Conservation (phyloP, 2,329 filamentous ascomycete genomes). For the Fusarium abutilonis region DNA sequence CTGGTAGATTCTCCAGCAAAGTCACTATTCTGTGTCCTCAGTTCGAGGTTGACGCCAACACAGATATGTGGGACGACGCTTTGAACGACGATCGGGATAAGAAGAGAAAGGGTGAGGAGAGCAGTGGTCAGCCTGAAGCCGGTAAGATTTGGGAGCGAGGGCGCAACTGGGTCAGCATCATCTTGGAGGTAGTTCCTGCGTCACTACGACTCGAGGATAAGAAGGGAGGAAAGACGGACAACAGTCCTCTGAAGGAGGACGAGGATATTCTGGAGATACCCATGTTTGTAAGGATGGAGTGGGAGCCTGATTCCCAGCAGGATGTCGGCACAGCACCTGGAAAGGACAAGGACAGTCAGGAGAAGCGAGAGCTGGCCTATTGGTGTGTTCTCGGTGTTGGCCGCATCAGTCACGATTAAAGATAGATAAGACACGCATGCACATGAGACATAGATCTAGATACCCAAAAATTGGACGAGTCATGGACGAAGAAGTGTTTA, state of each 20-base stretch:
- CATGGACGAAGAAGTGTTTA: conserved; percentile 46
- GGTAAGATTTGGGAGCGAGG: conserved; percentile 97
- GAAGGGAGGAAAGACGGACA: conserved; percentile 52
- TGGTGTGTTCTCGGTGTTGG: conserved; percentile 95
- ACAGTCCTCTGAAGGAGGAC: conserved; percentile 63
- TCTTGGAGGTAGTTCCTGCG: conserved; percentile 85
- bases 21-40: conserved; percentile 95
- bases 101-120: conserved; percentile 54
- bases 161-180: conserved; percentile 93
- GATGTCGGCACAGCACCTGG: conserved; percentile 66
- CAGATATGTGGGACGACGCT: conserved; percentile 87
- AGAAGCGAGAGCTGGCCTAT: conserved; percentile 90
- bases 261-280: conserved; percentile 85
- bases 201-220: conserved; percentile 56
- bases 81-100: conserved; percentile 62
- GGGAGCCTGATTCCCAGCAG: conserved; percentile 77
- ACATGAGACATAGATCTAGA: conserved; percentile 49
- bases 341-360: conserved; percentile 70
- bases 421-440: conserved; percentile 25
- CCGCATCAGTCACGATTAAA: conserved; percentile 69
- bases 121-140: conserved; percentile 72
- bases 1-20: conserved; percentile 77
- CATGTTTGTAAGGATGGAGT: conserved; percentile 91
- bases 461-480: conserved; percentile 52
- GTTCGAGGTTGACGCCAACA: conserved; percentile 94